Base-by-base conservation (phyloP, 2,329 filamentous ascomycete genomes). In the Didymella keratinophila region DNA sequence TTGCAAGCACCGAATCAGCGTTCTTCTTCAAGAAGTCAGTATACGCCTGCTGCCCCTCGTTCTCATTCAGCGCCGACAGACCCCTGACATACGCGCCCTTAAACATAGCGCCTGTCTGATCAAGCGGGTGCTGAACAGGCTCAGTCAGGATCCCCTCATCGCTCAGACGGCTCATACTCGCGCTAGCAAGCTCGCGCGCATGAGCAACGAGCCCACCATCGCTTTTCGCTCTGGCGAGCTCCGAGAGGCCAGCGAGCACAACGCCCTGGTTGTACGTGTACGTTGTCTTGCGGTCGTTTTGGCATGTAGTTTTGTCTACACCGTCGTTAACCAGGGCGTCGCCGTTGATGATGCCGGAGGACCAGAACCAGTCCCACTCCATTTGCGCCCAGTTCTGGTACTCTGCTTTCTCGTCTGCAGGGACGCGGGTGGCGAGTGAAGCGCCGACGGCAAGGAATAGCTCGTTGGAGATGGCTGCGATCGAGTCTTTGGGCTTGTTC, bases 211-310 rank as follows among this genome's bases (percentile, higher is more conserved):
- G 67, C 0, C 55, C 59, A 16, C 67, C 57, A 45, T 76, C 69
- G 11, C 73, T 66, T 1, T 79, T 84, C 2, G 82, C 81, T 16
- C 70, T 71, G 46, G 77, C 76, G 14, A 87, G 78, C 67, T 86
- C 84, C n/a, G 80, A 78, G 0, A 86, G 79, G 0, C 76, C 85
- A 11, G 83, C 82, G 23, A 87, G 80, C 48, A 87, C 77, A 51
- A 86, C 83, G 52, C 85, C 84, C 65, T 87, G 84, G 74, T 87
- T 87, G 74, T 87, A 87, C 0, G 80, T 81, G 78, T 80, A 86
- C 0, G 80, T 82, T 28, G 79, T 79, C 11, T 79, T 74, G 12
- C 77, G 76, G 66, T 86, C 83, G 74, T 85, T 86, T 60, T 78
- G 78, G 74, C 84, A 86, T 2, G 74, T 71, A 3, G 73, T 74